These are phyloP conservation scores for Zizania latifolia DNA, from an alignment of 176 grass and related monocot species.

Conservation along the genomic window DNA sequence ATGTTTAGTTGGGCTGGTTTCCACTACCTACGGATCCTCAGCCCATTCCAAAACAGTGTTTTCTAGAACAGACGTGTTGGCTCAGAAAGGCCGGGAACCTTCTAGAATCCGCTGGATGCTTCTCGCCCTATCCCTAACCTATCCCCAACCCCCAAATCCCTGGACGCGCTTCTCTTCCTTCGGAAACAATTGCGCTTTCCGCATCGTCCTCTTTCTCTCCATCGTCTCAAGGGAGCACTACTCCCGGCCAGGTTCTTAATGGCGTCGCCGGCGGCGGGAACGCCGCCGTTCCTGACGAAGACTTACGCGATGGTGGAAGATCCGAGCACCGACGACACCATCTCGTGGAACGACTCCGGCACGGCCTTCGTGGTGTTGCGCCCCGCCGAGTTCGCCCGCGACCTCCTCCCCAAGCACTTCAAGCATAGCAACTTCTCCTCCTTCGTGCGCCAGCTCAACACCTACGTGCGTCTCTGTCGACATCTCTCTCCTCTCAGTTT, in stretches of 20 bases:
- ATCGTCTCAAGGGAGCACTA: background rate
- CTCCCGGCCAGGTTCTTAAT: background rate
- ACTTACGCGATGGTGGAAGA: conserved; percentile 67
- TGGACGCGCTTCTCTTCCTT: background rate
- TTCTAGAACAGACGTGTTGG: conserved; percentile 39
- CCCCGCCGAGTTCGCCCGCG: conserved; percentile 57
- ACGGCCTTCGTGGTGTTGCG: conserved; percentile 60
- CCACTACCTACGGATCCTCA: background rate
- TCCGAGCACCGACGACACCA: conserved; percentile 38
- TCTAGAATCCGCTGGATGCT: conserved; percentile 56
- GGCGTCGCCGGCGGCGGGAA: conserved; percentile 37
- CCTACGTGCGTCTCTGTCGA: conserved; percentile 43
- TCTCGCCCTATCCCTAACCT: conserved; percentile 28
- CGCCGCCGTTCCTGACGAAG: conserved; percentile 69
- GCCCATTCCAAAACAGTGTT: background rate
- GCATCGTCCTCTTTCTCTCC: background rate
- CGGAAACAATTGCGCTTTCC: conserved; percentile 9
- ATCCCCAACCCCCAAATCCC: conserved; percentile 8
- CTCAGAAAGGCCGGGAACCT: conserved; percentile 18
- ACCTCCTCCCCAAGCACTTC: conserved; percentile 69
- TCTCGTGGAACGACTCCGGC: conserved; percentile 68
- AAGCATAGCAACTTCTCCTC: conserved; percentile 96
- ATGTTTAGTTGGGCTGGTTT: background rate
- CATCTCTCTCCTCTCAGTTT: background rate
- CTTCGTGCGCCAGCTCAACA: conserved; percentile 90